Base-by-base conservation (phyloP, 768 basidiomycete genomes). In the Rhodocollybia butyracea region DNA sequence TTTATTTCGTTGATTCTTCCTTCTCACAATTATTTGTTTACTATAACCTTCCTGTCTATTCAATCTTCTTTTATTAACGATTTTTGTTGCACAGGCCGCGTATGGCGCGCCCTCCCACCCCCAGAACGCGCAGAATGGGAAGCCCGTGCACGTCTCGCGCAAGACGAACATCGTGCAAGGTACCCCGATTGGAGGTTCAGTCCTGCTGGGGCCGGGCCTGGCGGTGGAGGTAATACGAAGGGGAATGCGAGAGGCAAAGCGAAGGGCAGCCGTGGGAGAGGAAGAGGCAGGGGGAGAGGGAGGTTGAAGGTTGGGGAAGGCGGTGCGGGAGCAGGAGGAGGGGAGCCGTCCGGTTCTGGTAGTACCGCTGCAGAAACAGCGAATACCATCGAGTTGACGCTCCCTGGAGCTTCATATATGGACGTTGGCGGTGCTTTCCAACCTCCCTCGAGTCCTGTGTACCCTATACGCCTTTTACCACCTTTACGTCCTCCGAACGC, bases 151-250 rank as follows among this genome's bases (percentile, higher is more conserved):
- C 73, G 80, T 39, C 72, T 79, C 5, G 89, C 89, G 0, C 85
- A 86, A 63, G 83, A 80, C 0, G 89, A 89, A 65, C 89, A 91
- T 66, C 78, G 88, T 51, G 75, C 76, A 46, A 76, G 81, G 55
- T 91, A 91, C 65, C 89, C 89, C 1, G 86, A 90, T 68, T 92
- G 90, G 89, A 76, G 90, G 47, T 92, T 90, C 67, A 78, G 86
- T 46, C 88, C 87, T 3, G 48, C 48, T 17, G 84, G 81, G 17
- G 55, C 31, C 2, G 32, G 21, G 17, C 15, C n/a, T 24, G 43
- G 21, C 5, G 42, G 52, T 24, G 45, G 31, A 19, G 47, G 31
- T 6, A 32, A 31, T n/a, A 27, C 26, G 39, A 3, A 43, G 42
- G 26, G 24, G 50, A 30, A 36, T 8, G 17, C 21, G 50, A 26